These are phyloP conservation scores for Claviceps digitariae DNA, from an alignment of 2,329 filamentous ascomycete species.

Conservation along the genomic window DNA sequence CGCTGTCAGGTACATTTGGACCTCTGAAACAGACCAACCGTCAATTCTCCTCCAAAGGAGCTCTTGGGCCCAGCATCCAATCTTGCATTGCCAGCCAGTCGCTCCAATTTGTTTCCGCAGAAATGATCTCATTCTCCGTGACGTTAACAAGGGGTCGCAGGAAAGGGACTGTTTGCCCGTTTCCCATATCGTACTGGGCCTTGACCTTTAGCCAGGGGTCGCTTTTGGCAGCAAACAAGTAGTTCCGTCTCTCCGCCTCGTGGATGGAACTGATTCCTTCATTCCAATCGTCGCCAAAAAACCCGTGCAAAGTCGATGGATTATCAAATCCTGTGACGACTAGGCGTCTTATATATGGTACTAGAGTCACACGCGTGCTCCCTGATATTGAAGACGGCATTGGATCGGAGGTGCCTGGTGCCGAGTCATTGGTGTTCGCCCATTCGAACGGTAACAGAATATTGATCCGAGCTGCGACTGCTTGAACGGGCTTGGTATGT, in stretches of 20 bases:
- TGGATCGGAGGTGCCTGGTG: not conserved
- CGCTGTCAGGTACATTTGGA: too few species aligned
- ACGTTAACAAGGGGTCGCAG: slow-evolving; percentile 68
- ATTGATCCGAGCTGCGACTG: slow-evolving; percentile 80
- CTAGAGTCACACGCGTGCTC: slow-evolving; percentile 28
- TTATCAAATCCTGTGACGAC: slow-evolving; percentile 87
- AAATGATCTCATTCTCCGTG: slow-evolving; percentile 65
- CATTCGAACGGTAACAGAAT: slow-evolving; percentile 82
- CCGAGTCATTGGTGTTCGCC: slow-evolving; percentile 18
- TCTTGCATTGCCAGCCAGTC: slow-evolving; percentile 95
- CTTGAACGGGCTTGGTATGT: slow-evolving; percentile 69
- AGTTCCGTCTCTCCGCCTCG: slow-evolving; percentile 84
- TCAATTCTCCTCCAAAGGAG: slow-evolving; percentile 30
- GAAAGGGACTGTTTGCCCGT: slow-evolving; percentile 76
- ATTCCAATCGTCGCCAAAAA: slow-evolving; percentile 91
- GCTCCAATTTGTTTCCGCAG: slow-evolving; percentile 77
- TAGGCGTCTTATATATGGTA: slow-evolving; percentile 81
- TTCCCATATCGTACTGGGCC: slow-evolving; percentile 75
- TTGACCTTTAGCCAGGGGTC: slow-evolving; percentile 84
- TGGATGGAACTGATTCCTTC: slow-evolving; percentile 69
- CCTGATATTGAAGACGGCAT: not conserved
- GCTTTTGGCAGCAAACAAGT: slow-evolving; percentile 88
- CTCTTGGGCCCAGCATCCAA: slow-evolving; percentile 88
- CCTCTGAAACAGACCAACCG: not conserved
- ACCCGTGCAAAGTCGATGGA: slow-evolving; percentile 75